Evolutionary conservation across 768 basidiomycete genomes (phyloP).

Genomic region (Rhodotorula diobovata): DNA sequence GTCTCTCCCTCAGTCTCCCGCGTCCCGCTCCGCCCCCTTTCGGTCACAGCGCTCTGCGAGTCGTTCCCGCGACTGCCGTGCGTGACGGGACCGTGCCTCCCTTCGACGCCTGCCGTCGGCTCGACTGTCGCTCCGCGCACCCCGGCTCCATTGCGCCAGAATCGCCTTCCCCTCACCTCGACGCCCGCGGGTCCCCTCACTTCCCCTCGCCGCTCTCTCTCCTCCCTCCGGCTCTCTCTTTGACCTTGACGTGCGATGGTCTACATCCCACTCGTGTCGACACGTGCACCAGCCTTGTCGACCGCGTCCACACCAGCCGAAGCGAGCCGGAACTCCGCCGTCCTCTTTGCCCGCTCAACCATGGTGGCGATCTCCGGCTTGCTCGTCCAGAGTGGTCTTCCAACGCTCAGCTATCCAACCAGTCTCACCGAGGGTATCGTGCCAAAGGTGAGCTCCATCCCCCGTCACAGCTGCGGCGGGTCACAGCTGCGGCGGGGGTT

Average conservation of each 20-base stretch:
- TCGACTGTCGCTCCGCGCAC: too few relatives aligned
- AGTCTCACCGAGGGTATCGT: conserved; percentile 6
- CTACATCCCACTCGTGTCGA: conserved; percentile 8
- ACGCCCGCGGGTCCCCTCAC: too few relatives aligned
- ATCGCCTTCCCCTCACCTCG: too few relatives aligned
- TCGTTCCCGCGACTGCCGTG: too few relatives aligned
- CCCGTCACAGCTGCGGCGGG: not conserved
- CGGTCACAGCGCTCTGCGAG: too few relatives aligned
- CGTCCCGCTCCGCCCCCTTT: too few relatives aligned
- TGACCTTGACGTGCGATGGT: conserved; percentile 13
- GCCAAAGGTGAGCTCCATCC: conserved; percentile 7
- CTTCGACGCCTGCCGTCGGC: too few relatives aligned
- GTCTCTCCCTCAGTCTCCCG: too few relatives aligned
- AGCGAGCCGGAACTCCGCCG: not conserved
- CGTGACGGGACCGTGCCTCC: too few relatives aligned
- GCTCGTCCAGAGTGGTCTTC: not conserved
- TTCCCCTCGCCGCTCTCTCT: not conserved
- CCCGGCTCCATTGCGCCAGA: too few relatives aligned
- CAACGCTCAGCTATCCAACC: not conserved
- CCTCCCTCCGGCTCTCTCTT: not conserved
- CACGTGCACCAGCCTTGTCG: not conserved
- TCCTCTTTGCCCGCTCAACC: conserved; percentile 12
- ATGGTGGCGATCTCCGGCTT: not conserved
- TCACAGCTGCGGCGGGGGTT: too few relatives aligned
- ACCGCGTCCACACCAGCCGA: not conserved